Conservation (phyloP, 768 basidiomycete genomes). For the Russula lepida region DNA sequence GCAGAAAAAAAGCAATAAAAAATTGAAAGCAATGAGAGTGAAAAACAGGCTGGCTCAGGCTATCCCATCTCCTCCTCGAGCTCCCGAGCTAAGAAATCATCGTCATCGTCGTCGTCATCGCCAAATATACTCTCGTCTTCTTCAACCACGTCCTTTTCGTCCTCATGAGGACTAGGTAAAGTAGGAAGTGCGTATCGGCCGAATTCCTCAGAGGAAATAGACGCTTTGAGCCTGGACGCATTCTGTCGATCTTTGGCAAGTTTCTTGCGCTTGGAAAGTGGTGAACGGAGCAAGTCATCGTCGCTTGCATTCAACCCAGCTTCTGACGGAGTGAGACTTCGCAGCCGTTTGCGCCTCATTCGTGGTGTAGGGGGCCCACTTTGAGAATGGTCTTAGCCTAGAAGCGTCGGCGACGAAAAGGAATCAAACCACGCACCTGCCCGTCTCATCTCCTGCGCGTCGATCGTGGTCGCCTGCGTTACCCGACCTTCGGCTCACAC, state of each 20-base stretch:
- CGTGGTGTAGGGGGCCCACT: conserved; percentile 36
- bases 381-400: conserved; percentile 6
- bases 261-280: conserved; percentile 76
- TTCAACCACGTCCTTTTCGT: conserved; percentile 34
- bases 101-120: conserved; percentile 56
- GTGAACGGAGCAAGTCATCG: conserved; percentile 48
- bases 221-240: conserved; percentile 58
- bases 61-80: conserved; percentile 75
- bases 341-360: conserved; percentile 55
- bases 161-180: not conserved
- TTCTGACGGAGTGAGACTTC: conserved; percentile 66
- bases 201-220: conserved; percentile 17
- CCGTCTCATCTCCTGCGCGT: conserved; percentile 40
- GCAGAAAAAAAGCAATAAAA: not conserved
- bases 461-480: conserved; percentile 45
- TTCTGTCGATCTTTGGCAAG: conserved; percentile 56
- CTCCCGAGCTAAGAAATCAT: conserved; percentile 76
- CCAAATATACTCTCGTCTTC: conserved; percentile 37
- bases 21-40: not conserved
- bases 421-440: conserved; percentile 30
- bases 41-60: conserved; percentile 10
- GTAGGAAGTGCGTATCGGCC: conserved; percentile 5
- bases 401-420: not conserved
- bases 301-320: conserved; percentile 30
- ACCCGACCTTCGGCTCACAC: not conserved